These are phyloP conservation scores for Cordyceps tenuipes DNA, from an alignment of 2,329 filamentous ascomycete genomes.

Conservation along the genomic window DNA sequence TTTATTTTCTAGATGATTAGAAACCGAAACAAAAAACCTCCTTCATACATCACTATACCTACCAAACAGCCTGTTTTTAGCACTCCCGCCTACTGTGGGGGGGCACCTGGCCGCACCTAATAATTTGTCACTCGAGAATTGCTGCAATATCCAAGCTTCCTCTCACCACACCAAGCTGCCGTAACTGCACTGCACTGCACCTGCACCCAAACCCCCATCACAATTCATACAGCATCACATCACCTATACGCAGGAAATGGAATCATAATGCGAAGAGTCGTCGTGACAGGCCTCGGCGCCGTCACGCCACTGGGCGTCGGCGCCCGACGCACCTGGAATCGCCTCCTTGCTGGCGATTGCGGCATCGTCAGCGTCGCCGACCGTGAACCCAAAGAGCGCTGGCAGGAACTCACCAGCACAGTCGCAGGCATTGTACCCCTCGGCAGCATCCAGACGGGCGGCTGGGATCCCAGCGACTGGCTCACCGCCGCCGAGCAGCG, in stretches of 20 bases:
- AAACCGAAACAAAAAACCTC: too few relatives aligned
- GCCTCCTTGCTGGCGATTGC: constrained; percentile 69
- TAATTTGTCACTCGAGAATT: too few relatives aligned
- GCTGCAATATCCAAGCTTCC: not conserved
- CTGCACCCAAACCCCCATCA: not conserved
- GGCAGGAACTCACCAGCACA: constrained; percentile 69
- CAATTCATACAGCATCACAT: not conserved
- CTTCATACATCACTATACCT: too few relatives aligned
- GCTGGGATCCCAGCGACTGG: constrained; percentile 49
- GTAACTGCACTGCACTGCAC: not conserved
- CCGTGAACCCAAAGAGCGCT: constrained; percentile 47
- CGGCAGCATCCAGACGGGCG: constrained; percentile 26
- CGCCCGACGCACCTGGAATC: constrained; percentile 67
- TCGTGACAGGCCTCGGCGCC: constrained; percentile 75
- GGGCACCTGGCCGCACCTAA: too few relatives aligned
- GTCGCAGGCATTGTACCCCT: constrained; percentile 75
- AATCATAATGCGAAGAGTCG: constrained; percentile 59
- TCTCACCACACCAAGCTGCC: not conserved
- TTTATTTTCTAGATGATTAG: too few relatives aligned
- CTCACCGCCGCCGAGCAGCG: constrained; percentile 48
- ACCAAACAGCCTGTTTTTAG: too few relatives aligned
- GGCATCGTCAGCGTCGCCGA: constrained; percentile 68
- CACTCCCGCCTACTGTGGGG: too few relatives aligned
- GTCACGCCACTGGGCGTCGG: constrained; percentile 79
- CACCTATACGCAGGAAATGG: constrained; percentile 28